Percentiles rank a stretch among this genome's conserved stretches.
Conservation (phyloP, 208 protist species). For the Angomonas deanei region DNA sequence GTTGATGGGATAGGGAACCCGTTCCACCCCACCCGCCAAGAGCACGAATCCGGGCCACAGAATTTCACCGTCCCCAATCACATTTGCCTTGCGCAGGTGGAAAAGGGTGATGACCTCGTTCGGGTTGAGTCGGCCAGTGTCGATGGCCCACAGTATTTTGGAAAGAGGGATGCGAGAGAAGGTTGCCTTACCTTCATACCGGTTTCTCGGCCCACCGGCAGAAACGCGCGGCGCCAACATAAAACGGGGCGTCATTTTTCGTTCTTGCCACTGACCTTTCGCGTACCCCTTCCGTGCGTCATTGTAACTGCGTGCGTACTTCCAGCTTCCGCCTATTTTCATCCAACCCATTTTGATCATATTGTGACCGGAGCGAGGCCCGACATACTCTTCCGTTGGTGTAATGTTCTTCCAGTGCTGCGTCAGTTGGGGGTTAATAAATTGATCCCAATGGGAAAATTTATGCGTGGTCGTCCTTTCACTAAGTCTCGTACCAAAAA, state of each 20-base stretch:
- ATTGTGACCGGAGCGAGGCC: slow-evolving; percentile 76
- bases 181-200: slow-evolving; percentile 80
- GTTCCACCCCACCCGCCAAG: slow-evolving; percentile 50
- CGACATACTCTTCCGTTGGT: slow-evolving; percentile 79
- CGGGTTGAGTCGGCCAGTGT: slow-evolving; percentile 78
- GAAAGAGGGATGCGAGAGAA: slow-evolving; percentile 63
- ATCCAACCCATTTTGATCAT: slow-evolving; percentile 90
- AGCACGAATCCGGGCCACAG: slow-evolving; percentile 87
- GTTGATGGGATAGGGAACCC: slow-evolving; percentile 75
- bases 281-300: slow-evolving; percentile 68
- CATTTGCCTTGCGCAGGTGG: slow-evolving; percentile 63
- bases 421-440: slow-evolving; percentile 80
- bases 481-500: slow-evolving; percentile 69
- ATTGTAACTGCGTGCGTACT: slow-evolving; percentile 82
- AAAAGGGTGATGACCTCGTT: slow-evolving; percentile 89
- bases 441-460: slow-evolving; percentile 86
- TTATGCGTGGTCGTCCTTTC: slow-evolving; percentile 74
- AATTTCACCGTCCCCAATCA: slow-evolving; percentile 71
- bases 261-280: slow-evolving; percentile 86
- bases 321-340: slow-evolving; percentile 88
- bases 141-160: slow-evolving; percentile 86
- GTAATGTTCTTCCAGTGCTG: slow-evolving; percentile 60
- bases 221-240: slow-evolving; percentile 88
- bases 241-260: slow-evolving; percentile 88
- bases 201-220: slow-evolving; percentile 67